Conservation (phyloP, 768 basidiomycete species). For the Filobasidium wieringae region DNA sequence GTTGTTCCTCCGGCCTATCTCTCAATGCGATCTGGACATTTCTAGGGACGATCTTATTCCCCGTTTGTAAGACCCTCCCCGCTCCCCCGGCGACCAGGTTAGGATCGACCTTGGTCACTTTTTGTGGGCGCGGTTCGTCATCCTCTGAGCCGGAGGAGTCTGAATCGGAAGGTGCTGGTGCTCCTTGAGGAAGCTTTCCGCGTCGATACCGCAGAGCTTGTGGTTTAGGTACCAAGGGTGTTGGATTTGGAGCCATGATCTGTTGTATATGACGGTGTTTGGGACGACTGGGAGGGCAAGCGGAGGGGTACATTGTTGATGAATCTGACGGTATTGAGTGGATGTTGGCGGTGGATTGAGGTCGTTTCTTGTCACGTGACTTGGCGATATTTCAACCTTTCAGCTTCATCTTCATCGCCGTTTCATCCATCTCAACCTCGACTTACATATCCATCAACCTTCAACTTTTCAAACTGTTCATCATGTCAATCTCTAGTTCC, state of each 20-base stretch:
- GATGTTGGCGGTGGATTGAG: too few relatives aligned
- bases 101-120: slow-evolving; percentile 8
- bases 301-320: background rate
- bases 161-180: slow-evolving; percentile 17
- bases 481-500: too few relatives aligned
- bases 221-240: background rate
- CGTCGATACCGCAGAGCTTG: slow-evolving; percentile 10
- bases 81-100: slow-evolving; percentile 32
- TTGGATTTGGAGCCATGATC: background rate
- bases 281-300: background rate
- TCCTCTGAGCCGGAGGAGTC: slow-evolving; percentile 27
- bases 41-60: background rate
- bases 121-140: slow-evolving; percentile 7
- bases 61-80: slow-evolving; percentile 22
- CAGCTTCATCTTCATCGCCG: background rate
- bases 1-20: slow-evolving; percentile 27
- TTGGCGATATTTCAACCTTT: background rate
- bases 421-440: too few relatives aligned
- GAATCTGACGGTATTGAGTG: too few relatives aligned
- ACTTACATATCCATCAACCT: too few relatives aligned
- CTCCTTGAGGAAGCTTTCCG: slow-evolving; percentile 12
- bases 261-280: background rate
- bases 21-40: slow-evolving; percentile 29
- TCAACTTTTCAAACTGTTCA: too few relatives aligned
- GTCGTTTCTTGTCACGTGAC: background rate